Evolutionary conservation across 805 yeast species (phyloP), one percentile per base, ranked within the genome.

Genomic region (Wickerhamiella spandovensis): DNA sequence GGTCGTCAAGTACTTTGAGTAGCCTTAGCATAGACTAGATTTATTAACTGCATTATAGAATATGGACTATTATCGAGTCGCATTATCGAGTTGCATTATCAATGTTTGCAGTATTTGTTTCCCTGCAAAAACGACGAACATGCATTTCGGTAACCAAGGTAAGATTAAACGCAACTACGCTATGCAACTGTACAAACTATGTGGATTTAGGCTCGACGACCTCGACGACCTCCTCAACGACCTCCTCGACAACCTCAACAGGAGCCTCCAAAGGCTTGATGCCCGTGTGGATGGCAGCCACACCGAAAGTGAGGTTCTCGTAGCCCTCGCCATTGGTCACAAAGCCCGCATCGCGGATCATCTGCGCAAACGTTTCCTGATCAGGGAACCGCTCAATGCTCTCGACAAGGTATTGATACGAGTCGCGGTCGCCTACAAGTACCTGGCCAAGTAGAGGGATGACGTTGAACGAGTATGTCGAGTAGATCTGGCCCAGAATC

Each of bases 271-370:
- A 9, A 9, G 86, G 73, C 69, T 92, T 92, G 50, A 92, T 85
- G 60, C 97, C 98, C 66, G 88, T 79, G 64, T 92, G 98, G 56
- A 92, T 88, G 48, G 95, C 90, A 49, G 97, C 95, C 50, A 88
- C 83, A 53, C 98, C 98, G 66, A 86, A 85, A 12, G 97, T 85
- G 62, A 92, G 74, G 67, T 84, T 84, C 70, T 92, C 97, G 65
- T 89, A 92, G 49, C 98, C 98, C 48, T 76, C 77, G 50, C 86
- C 87, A 59, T 94, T 94, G 51, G 85, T 82, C 56, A 83, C 82
- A 66, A 92, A 92, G 1, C 98, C 98, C 7, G 97, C 97, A 61
- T 85, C 82, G 64, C 87, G 79, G 61, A 92, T 87, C 97, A 92
- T 90, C 17, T 72, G 68, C 54, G 89, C 86, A 69, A 92, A 92